These are phyloP conservation scores for Psilocybe cubensis DNA, from an alignment of 768 basidiomycete species.

Conservation along the genomic window DNA sequence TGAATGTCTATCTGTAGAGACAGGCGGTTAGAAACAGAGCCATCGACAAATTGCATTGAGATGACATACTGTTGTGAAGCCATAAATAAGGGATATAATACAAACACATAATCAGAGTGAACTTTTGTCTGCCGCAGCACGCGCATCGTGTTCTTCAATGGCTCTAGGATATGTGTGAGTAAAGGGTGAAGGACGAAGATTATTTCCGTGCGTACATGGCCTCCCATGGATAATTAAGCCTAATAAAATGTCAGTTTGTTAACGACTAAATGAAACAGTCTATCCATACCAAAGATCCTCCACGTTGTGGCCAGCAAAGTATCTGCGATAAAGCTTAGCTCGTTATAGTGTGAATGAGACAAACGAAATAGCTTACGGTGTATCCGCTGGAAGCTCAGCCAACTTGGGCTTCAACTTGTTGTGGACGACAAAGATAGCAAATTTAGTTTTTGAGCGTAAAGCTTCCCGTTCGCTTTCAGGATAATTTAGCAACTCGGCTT, in stretches of 20 bases:
- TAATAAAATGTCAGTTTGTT: constrained; percentile 25
- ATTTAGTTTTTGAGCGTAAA: constrained; percentile 67
- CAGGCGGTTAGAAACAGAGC: too few relatives aligned
- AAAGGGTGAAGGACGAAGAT: constrained; percentile 1
- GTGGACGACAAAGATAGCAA: constrained; percentile 94
- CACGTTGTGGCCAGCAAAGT: constrained; percentile 25
- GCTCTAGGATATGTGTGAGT: constrained; percentile 43
- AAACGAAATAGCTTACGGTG: constrained; percentile 44
- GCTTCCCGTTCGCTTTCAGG: constrained; percentile 79
- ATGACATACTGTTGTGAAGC: neutral
- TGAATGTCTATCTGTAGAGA: neutral
- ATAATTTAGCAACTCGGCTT: constrained; percentile 61
- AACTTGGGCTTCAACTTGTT: constrained; percentile 91
- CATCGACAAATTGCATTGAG: neutral
- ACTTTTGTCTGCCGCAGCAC: constrained; percentile 39
- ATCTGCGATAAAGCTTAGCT: constrained; percentile 5
- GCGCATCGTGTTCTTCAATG: constrained; percentile 76
- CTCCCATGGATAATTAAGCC: constrained; percentile 90
- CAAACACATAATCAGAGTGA: neutral
- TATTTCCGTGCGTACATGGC: constrained; percentile 50
- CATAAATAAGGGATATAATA: neutral
- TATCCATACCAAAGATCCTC: constrained; percentile 26
- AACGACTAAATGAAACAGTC: neutral
- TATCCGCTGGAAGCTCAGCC: constrained; percentile 68
- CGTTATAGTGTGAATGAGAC: neutral